Evolutionary conservation across 169 alveolate genomes (phyloP).

Genomic region (Eimeria sp.): DNA sequence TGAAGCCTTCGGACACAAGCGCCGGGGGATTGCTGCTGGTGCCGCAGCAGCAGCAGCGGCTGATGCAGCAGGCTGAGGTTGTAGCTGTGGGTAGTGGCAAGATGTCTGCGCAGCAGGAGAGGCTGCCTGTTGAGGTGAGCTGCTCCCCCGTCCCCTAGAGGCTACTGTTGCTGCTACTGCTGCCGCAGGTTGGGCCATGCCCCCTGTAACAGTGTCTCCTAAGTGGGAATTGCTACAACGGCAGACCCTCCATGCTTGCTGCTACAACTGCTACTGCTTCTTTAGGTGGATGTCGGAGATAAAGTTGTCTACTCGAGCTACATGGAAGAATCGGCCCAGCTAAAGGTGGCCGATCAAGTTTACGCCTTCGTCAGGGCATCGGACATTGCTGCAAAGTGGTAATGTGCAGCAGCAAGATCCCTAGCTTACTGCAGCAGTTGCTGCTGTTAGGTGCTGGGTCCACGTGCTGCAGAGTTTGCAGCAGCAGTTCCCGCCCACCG

Average conservation of each 20-base stretch:
- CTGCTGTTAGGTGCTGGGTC: not conserved
- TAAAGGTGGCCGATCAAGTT: conserved; percentile 36
- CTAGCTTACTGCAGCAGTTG: not conserved
- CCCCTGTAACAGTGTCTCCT: not conserved
- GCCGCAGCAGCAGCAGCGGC: conserved; percentile 7
- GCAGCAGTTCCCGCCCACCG: not conserved
- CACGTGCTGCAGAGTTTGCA: not conserved
- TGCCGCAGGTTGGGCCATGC: not conserved
- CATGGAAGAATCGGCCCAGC: conserved; percentile 64
- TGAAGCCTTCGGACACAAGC: conserved; percentile 51
- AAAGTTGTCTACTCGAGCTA: conserved; percentile 48
- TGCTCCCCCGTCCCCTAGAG: not conserved
- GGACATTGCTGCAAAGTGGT: conserved; percentile 70
- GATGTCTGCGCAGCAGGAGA: conserved; percentile 1
- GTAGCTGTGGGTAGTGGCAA: conserved; percentile 69
- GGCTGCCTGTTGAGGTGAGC: conserved; percentile 61
- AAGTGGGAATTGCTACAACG: not conserved
- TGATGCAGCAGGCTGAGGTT: not conserved
- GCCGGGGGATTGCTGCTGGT: conserved; percentile 77
- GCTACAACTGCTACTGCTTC: not conserved
- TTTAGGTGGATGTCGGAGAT: conserved; percentile 44
- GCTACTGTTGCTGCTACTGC: too few relatives aligned
- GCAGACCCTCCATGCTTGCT: not conserved
- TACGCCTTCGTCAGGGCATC: conserved; percentile 68
- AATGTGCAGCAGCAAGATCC: not conserved